Base-by-base conservation (phyloP, 306 rosid genomes). In the Prunus padus region DNA sequence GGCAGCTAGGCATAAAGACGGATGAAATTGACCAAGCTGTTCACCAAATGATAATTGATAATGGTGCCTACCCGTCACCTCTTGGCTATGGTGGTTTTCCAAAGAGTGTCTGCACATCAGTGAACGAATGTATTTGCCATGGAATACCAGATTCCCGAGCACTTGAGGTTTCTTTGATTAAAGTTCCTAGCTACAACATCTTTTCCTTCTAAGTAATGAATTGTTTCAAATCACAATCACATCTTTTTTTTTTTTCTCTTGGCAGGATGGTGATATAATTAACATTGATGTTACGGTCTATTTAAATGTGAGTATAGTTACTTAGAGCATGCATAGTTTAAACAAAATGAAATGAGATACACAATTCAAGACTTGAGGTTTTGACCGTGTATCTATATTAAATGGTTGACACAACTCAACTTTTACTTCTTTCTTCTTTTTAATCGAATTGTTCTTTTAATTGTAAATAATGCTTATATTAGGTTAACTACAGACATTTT, bases 101-200 rank as follows among this genome's bases (percentile, higher is more conserved):
- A 40, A 95, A 95, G 90, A 95, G 99, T 69, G 96, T 95, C 47
- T 92, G 99, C 88, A 95, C 99, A 52, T 95, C 99, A 62, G 90
- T 95, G 78, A 95, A 95, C 83, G 99, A 95, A 81, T 92, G 97
- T 80, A 92, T 92, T 59, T 92, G 97, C 89, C 99, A 92, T 76
- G 97, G 97, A 82, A 92, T 92, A 80, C 97, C 99, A 68, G 99
- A 95, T 89, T 90, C 93, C 42, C 84, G 91, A 63, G 79, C 68
- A 10, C 97, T 95, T 56, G 93, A 95, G 99, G 99, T 95, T 50
- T 65, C 63, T 68, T 77, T 65, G 23, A 3, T 30, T 23, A 47
- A 57, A 80, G 40, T 71, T 72, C 47, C 85, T 81, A 6, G 33
- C 60, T 31, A 73, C 65, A 18, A 55, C 30, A 56, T 71, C 68